Evolutionary conservation across 768 basidiomycete genomes (phyloP).

Genomic region (Psilocybe subaeruginosa): DNA sequence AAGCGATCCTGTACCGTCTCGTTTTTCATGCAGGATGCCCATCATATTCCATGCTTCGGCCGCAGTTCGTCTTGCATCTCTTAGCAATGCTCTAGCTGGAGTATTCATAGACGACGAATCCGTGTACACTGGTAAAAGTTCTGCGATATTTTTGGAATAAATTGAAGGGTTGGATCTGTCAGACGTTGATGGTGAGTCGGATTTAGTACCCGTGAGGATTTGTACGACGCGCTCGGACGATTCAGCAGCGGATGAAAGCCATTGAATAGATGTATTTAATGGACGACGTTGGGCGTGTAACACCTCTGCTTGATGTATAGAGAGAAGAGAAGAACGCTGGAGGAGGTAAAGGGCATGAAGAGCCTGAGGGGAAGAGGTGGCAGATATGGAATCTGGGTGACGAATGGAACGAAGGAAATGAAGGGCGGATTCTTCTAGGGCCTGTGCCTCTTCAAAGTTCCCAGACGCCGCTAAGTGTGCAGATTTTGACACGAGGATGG

Average conservation of each 20-base stretch:
- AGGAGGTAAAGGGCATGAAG: constrained; percentile 70
- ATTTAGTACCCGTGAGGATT: constrained; percentile 47
- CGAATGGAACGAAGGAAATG: constrained; percentile 55
- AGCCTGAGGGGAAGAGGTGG: constrained; percentile 55
- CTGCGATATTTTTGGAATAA: constrained; percentile 23
- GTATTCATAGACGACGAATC: constrained; percentile 53
- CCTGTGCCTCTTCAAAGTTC: constrained; percentile 55
- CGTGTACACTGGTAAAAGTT: constrained; percentile 46
- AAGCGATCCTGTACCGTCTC: constrained; percentile 35
- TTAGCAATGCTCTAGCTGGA: constrained; percentile 60
- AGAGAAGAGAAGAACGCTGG: constrained; percentile 75
- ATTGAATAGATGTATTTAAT: constrained; percentile 50
- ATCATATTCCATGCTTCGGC: constrained; percentile 78
- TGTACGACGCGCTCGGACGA: constrained; percentile 68
- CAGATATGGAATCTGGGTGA: constrained; percentile 43
- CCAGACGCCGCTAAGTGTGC: constrained; percentile 67
- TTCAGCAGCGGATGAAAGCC: constrained; percentile 62
- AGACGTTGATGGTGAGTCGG: constrained; percentile 34
- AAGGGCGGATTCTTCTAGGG: constrained; percentile 59
- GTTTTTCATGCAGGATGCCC: constrained; percentile 62
- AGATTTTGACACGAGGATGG: constrained; percentile 70
- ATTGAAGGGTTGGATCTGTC: constrained; percentile 23
- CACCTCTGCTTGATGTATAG: constrained; percentile 76
- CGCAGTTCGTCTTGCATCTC: constrained; percentile 71
- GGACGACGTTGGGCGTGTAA: constrained; percentile 51